Conservation (phyloP, 148 eudicot species). For the Chenopodium suecicum region DNA sequence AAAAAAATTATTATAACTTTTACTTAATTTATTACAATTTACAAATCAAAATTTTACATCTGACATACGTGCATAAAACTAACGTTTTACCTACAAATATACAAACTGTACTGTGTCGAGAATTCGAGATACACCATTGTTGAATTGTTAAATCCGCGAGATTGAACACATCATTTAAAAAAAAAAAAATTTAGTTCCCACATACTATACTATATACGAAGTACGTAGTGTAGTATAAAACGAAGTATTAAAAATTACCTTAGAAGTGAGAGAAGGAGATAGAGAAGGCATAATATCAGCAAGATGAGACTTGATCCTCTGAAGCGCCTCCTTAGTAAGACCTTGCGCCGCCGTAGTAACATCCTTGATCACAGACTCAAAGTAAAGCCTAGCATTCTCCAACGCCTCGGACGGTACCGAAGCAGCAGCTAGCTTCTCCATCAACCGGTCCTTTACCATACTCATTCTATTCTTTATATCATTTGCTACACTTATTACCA, state of each 20-base stretch:
- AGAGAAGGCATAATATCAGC: constrained; percentile 32
- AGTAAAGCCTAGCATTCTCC: constrained; percentile 20
- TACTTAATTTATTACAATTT: too few species aligned
- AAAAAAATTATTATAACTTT: too few species aligned
- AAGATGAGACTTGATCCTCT: constrained; percentile 31
- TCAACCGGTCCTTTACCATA: constrained; percentile 22
- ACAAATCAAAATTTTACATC: too few species aligned
- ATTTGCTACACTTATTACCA: constrained; percentile 35
- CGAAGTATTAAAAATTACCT: constrained; percentile 11
- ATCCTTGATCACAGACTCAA: constrained; percentile 28
- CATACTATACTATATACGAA: too few species aligned
- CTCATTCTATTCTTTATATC: constrained; percentile 25
- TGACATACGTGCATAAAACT: too few species aligned
- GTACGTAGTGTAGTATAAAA: too few species aligned
- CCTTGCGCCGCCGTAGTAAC: constrained; percentile 29
- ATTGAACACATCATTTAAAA: too few species aligned
- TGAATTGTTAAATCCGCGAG: too few species aligned
- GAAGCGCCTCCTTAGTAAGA: constrained; percentile 34
- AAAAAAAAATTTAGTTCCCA: too few species aligned
- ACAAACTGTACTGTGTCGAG: too few species aligned
- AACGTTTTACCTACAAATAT: too few species aligned
- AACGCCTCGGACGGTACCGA: constrained; percentile 25
- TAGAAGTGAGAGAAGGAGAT: constrained; percentile 30
- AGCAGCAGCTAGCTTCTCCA: constrained; percentile 26
- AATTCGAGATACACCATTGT: too few species aligned